Base-by-base conservation (phyloP, 192 early-diverging fungal genomes). In the Chytriomyces sp. region DNA sequence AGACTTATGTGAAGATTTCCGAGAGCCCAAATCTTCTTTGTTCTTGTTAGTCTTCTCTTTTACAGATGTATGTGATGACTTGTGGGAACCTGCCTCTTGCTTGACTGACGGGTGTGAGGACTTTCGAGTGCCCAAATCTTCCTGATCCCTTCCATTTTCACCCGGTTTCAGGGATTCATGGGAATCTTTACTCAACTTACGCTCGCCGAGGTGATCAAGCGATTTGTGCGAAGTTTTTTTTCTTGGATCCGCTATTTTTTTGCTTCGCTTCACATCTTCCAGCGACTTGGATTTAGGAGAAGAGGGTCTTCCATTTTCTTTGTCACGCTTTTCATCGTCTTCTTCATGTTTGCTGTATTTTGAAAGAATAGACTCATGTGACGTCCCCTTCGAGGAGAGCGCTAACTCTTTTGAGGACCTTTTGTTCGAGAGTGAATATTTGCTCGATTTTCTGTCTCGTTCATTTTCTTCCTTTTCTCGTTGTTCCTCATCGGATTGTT, bases 1-100 rank as follows among this genome's bases (percentile, higher is more conserved):
- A 28, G 65, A 68, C 12, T 68, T 56, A 6, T 56, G 44, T 25
- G 65, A 68, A 6, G 65, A 68, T 34, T 68, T 68, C 7, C 52
- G n/a, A 28, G 65, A 68, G 5, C 8, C 52, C 8, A 37, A 32
- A 22, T 26, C 19, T 64, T 39, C 62, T 19, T 64, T 26, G n/a
- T 49, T 32, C 62, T 64, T 41, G 14, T 32, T 31, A 8, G 6
- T 19, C 22, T 64, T 40, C n/a, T 64, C 39, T 30, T 30, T 39
- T 17, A 64, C 22, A 12, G 62, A 39, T 44, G 39, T 64, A 10
- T n/a, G 38, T 10, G 62, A 64, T 64, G 39, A 41, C 44, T 64
- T 64, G 7, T 14, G 59, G 14, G 59, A 61, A 4, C 33, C 32
- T 0, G 33, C 8, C 17, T 36, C 8, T 0, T 64, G 19, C n/a